phyloP scores from a whole-genome alignment of 179 eudicot species.

The Spergularia azorica region DNA sequence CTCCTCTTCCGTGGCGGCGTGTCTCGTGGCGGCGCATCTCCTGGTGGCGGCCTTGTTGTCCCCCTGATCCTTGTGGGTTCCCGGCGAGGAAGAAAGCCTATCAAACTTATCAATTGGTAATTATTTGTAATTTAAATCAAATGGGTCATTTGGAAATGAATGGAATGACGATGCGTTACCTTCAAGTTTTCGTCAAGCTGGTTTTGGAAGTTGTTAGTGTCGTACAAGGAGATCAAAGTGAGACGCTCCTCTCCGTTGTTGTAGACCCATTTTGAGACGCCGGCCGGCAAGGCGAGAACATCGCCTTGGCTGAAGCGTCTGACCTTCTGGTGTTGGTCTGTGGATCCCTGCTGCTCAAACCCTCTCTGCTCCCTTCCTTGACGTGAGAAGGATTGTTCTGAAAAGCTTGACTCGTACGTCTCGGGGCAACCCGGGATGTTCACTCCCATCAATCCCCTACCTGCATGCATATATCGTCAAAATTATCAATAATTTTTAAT shows the following conservation, averaged over 20 bases:
- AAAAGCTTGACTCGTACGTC: slow-evolving; percentile 29
- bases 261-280: slow-evolving; percentile 60
- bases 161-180: slow-evolving; percentile 5
- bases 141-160: no score
- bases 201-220: slow-evolving; percentile 51
- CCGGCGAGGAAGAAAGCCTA: slow-evolving; percentile 70
- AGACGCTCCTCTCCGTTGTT: slow-evolving; percentile 56
- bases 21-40: slow-evolving; percentile 24
- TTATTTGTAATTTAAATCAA: no score
- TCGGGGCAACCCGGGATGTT: slow-evolving; percentile 34
- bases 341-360: neutral
- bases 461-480: slow-evolving; percentile 21
- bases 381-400: slow-evolving; percentile 5
- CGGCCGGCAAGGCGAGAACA: slow-evolving; percentile 53
- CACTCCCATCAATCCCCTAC: slow-evolving; percentile 31
- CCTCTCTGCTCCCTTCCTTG: slow-evolving; percentile 10
- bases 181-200: slow-evolving; percentile 55
- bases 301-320: slow-evolving; percentile 53
- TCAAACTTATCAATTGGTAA: no score
- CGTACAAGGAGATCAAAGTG: slow-evolving; percentile 33
- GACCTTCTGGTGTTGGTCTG: slow-evolving; percentile 63
- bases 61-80: slow-evolving; percentile 38
- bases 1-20: slow-evolving; percentile 15
- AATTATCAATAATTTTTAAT: no score
- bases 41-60: slow-evolving; percentile 22